These are phyloP conservation scores for Gossypium schwendimanii DNA, from an alignment of 441 rosid species.

Conservation along the genomic window DNA sequence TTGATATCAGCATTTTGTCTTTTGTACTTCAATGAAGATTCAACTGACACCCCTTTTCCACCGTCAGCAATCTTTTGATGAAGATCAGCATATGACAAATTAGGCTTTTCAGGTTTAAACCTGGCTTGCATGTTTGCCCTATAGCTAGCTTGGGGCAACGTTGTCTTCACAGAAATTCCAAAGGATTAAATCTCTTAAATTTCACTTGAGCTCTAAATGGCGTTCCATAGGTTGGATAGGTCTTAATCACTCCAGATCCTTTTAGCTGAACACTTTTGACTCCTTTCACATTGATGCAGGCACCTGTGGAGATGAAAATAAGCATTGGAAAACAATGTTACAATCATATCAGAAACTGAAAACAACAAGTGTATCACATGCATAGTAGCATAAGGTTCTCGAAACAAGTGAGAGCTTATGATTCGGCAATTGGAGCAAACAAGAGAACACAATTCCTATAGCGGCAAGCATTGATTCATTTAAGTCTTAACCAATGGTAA, in stretches of 20 bases:
- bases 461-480: not conserved
- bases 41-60: constrained; percentile 29
- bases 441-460: constrained; percentile 2
- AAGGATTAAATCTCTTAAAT: constrained; percentile 20
- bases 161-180: constrained; percentile 25
- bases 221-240: constrained; percentile 37
- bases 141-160: constrained; percentile 22
- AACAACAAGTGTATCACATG: constrained; percentile 8
- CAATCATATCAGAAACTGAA: constrained; percentile 10
- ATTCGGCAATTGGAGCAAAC: constrained; percentile 1
- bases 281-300: constrained; percentile 9
- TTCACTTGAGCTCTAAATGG: constrained; percentile 22
- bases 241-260: constrained; percentile 13
- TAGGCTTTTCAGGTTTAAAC: constrained; percentile 38
- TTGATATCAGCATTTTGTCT: constrained; percentile 24
- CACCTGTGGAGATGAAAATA: constrained; percentile 13
- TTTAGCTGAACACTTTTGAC: constrained; percentile 13
- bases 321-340: constrained; percentile 13
- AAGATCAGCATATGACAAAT: constrained; percentile 44
- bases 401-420: constrained; percentile 10
- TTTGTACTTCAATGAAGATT: constrained; percentile 22
- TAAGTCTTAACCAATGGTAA: not conserved
- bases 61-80: constrained; percentile 37
- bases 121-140: constrained; percentile 30
- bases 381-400: not conserved